These are phyloP conservation scores for Gomphus bonarii DNA, from an alignment of 1,284 basidiomycete genomes.

Conservation along the genomic window DNA sequence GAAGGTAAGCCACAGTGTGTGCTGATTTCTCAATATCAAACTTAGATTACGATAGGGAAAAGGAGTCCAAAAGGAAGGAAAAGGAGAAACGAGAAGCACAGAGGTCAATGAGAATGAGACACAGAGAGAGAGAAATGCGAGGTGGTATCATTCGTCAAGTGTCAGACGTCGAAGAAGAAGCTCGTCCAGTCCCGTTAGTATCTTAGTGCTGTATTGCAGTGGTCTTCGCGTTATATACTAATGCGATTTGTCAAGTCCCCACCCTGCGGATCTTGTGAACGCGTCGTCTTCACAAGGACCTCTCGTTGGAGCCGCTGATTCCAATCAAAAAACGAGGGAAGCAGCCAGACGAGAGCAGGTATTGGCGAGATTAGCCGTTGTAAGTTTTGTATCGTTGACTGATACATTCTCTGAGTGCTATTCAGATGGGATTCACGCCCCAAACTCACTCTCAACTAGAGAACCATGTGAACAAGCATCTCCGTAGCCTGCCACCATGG, in stretches of 20 bases:
- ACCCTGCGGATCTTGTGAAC: not conserved
- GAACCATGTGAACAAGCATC: not conserved
- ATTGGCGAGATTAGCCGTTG: not conserved
- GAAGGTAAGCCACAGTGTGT: too few relatives aligned
- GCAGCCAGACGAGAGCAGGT: not conserved
- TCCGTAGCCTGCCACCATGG: not conserved
- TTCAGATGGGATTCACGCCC: conserved; percentile 6
- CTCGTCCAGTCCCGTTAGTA: not conserved
- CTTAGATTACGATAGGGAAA: not conserved
- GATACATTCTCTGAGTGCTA: not conserved
- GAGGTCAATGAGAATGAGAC: conserved; percentile 20
- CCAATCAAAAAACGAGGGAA: not conserved
- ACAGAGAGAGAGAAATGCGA: conserved; percentile 7
- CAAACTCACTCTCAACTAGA: conserved; percentile 3
- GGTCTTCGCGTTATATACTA: not conserved
- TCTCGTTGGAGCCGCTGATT: not conserved
- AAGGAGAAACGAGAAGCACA: conserved; percentile 40
- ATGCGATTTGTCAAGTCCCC: not conserved
- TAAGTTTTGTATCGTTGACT: not conserved
- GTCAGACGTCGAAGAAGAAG: not conserved
- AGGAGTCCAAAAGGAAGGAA: conserved; percentile 37
- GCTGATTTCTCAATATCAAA: too few relatives aligned
- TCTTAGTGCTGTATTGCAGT: not conserved
- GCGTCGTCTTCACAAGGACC: not conserved
- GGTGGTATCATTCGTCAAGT: not conserved